phyloP scores from a whole-genome alignment of 2,329 filamentous ascomycete genomes.

The Cladosporium cucumerinum region DNA sequence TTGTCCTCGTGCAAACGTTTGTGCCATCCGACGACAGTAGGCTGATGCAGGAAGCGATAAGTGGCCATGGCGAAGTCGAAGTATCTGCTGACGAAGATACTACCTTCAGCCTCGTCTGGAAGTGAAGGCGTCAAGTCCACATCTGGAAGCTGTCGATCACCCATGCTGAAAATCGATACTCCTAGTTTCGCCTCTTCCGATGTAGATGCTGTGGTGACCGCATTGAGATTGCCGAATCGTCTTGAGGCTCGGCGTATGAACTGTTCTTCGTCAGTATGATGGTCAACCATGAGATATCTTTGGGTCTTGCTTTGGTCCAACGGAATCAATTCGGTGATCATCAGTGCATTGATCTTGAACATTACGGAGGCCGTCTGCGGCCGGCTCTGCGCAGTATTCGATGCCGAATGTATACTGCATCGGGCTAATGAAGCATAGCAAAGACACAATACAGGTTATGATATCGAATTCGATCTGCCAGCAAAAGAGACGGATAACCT shows the following conservation, averaged over 20 bases:
- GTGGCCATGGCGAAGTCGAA: conserved; percentile 45
- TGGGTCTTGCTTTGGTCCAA: not conserved
- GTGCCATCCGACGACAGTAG: conserved; percentile 46
- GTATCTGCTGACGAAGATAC: conserved; percentile 38
- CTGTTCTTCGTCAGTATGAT: not conserved
- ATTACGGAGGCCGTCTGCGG: not conserved
- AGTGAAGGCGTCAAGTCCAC: conserved; percentile 44
- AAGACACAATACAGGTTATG: not conserved
- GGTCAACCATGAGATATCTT: not conserved
- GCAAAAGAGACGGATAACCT: not conserved
- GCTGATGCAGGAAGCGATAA: conserved; percentile 45
- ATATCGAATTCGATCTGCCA: not conserved
- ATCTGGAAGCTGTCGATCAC: conserved; percentile 48
- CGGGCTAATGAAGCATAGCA: not conserved
- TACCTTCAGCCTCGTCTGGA: conserved; percentile 33
- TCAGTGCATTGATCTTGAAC: not conserved
- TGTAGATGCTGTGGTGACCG: conserved; percentile 18
- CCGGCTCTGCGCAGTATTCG: not conserved
- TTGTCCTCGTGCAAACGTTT: conserved; percentile 41
- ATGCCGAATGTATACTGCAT: not conserved
- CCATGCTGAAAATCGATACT: conserved; percentile 50
- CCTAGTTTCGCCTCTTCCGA: conserved; percentile 34
- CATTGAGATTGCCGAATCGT: conserved; percentile 39
- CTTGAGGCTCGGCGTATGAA: conserved; percentile 52
- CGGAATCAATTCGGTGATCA: not conserved